Base-by-base conservation (phyloP, 352 stramenopile species). In the Pilasporangium apinafurcum region DNA sequence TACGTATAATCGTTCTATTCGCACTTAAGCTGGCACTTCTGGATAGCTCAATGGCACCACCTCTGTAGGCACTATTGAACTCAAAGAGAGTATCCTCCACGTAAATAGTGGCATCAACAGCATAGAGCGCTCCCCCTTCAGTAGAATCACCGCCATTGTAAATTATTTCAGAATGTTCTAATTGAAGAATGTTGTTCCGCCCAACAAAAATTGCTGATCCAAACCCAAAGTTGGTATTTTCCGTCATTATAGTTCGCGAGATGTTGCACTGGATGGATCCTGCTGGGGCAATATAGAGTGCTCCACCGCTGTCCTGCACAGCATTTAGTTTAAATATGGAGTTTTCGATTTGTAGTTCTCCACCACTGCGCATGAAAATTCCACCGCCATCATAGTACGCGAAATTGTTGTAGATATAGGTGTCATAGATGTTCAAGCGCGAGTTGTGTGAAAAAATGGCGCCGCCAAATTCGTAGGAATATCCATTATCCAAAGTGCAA, bases 341-440 rank as follows among this genome's bases (percentile, higher is more conserved):
- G 4, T 56, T 37, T 8, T 5, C 9, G 22, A 83, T 32, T 1
- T 20, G 27, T 0, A 86, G 13, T 6, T 31, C 22, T 3, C 68
- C 50, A 14, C 48, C 46, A 1, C 65, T 56, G 27, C 48, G 65
- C 28, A 84, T 60, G 34, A 69, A 83, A 9, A 89, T 56, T 1
- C 40, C 73, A 6, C 77, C 77, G 8, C 77, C 77, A 34, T 79
- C 65, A 34, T 83, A 86, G 17, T 72, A 71, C 2, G 77, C 77
- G 21, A 65, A 64, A 42, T 84, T 85, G 17, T 60, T 37, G 4
- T 29, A 44, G 31, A 83, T 46, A n/a, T 4, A 30, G 9, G 52
- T 77, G 18, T 48, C 21, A 16, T 33, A 51, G 28, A 67, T 62
- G 16, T 45, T 38, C 1, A 68, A 24, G 0, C 22, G n/a, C 0